These are phyloP conservation scores for Rhodomyrtus tomentosa DNA, from an alignment of 345 rosid species.

Conservation along the genomic window DNA sequence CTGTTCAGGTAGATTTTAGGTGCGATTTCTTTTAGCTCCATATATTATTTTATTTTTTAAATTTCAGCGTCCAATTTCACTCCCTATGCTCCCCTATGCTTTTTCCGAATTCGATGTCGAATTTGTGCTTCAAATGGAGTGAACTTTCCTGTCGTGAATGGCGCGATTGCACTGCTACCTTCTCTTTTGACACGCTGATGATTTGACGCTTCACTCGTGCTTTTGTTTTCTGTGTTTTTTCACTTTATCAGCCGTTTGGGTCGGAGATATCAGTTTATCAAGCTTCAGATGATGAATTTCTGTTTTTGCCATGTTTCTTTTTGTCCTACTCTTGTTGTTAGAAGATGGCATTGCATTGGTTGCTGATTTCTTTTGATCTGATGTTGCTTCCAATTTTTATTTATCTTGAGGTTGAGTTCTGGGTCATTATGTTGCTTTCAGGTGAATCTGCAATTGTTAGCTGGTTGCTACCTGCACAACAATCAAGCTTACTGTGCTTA, in stretches of 20 bases:
- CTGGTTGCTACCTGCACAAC: conserved; percentile 80
- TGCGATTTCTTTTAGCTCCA: background rate
- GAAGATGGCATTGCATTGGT: background rate
- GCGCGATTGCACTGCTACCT: background rate
- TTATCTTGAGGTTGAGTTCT: background rate
- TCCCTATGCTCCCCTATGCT: background rate
- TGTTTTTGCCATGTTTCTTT: background rate
- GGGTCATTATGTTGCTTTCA: conserved; percentile 15
- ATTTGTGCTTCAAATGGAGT: background rate
- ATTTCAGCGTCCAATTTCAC: too few species aligned
- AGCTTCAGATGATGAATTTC: background rate
- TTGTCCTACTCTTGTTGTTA: background rate
- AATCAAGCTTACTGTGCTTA: conserved; percentile 88
- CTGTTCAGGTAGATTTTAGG: background rate
- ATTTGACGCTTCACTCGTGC: background rate
- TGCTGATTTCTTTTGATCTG: background rate
- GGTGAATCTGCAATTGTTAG: conserved; percentile 79
- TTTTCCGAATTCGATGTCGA: background rate
- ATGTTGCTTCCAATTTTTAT: background rate
- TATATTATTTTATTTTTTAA: too few species aligned
- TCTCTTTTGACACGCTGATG: background rate
- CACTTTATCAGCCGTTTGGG: background rate
- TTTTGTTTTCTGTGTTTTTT: background rate
- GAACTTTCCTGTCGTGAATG: background rate
- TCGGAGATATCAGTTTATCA: background rate